phyloP scores from a whole-genome alignment of 1,284 basidiomycete species.

The Puccinia horiana region DNA sequence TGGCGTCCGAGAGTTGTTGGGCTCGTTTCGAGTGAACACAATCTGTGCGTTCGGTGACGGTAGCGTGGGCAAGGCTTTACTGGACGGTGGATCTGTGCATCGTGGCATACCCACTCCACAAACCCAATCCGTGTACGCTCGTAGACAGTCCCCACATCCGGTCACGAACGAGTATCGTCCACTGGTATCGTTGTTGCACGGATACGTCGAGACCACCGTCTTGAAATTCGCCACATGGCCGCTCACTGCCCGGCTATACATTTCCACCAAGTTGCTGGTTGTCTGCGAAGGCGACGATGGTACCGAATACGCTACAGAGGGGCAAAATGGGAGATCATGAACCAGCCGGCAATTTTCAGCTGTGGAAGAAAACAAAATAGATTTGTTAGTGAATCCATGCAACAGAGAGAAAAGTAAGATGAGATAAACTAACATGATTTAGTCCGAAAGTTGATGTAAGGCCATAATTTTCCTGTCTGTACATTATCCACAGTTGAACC shows the following conservation, averaged over 20 bases:
- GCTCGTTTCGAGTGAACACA: conserved; percentile 49
- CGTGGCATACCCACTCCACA: conserved; percentile 60
- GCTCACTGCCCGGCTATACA: conserved; percentile 56
- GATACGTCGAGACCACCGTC: conserved; percentile 59
- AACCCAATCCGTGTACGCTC: conserved; percentile 59
- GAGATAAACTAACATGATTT: conserved; percentile 5
- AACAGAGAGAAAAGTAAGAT: not conserved
- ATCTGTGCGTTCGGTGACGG: conserved; percentile 7
- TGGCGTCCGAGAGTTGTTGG: conserved; percentile 51
- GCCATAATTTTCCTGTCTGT: conserved; percentile 41
- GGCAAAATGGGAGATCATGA: conserved; percentile 59
- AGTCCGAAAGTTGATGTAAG: conserved; percentile 39
- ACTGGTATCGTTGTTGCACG: conserved; percentile 56
- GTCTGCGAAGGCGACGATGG: conserved; percentile 57
- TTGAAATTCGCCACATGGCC: conserved; percentile 58
- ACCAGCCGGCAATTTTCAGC: conserved; percentile 59
- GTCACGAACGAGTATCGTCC: conserved; percentile 59
- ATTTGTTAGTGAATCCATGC: not conserved
- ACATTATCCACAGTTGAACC: not conserved
- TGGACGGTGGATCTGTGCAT: conserved; percentile 57
- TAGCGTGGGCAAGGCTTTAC: not conserved
- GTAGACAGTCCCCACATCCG: conserved; percentile 59
- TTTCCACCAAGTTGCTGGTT: conserved; percentile 54
- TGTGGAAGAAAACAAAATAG: not conserved
- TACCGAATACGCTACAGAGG: conserved; percentile 60